Base-by-base conservation (phyloP, 2,329 filamentous ascomycete genomes). In the Cladosporium sp. region DNA sequence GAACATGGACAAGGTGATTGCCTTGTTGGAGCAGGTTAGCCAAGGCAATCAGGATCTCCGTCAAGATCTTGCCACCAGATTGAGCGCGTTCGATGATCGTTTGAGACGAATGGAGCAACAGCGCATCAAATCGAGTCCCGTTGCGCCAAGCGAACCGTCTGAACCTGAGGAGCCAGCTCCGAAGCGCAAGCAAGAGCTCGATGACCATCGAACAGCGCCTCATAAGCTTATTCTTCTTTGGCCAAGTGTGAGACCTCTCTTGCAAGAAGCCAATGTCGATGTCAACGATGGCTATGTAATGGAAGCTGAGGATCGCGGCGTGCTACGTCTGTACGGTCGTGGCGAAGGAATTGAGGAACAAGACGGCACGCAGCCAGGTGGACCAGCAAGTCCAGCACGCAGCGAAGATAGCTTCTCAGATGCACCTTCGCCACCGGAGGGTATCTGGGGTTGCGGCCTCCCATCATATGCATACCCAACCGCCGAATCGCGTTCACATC, bases 131-230 rank as follows among this genome's bases (percentile, higher is more conserved):
- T 38, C 59, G 59, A 64, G 30, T 65, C 65, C 36, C 28, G 36
- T 18, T 14, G 60, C 41, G 57, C 44, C 58, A 65, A 67, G 24
- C 54, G 57, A 60, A 15, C 64, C 49, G n/a, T n/a, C 30, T 10
- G 38, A 68, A 60, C 30, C 58, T 38, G 64, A 68, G 65, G 61
- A 12, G 84, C 86, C 7, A 80, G 79, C 64, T 38, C 61, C 51
- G 12, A 68, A 68, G 84, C 85, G 1, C 59, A 86, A 91, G 15
- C 87, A 90, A 1, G 91, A 96, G 65, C 91, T 92, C 0, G 86
- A 89, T 32, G 92, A 96, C 71, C 94, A 98, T 74, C 96, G 92
- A 0, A 97, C 93, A 0, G 87, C 92, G n/a, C 93, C 93, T 1
- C 92, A 95, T 60, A 87, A 93, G 68, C 82, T 98, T 21, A 81